phyloP scores from a whole-genome alignment of 2,329 filamentous ascomycete species.

The Chaetothyriales sp. region DNA sequence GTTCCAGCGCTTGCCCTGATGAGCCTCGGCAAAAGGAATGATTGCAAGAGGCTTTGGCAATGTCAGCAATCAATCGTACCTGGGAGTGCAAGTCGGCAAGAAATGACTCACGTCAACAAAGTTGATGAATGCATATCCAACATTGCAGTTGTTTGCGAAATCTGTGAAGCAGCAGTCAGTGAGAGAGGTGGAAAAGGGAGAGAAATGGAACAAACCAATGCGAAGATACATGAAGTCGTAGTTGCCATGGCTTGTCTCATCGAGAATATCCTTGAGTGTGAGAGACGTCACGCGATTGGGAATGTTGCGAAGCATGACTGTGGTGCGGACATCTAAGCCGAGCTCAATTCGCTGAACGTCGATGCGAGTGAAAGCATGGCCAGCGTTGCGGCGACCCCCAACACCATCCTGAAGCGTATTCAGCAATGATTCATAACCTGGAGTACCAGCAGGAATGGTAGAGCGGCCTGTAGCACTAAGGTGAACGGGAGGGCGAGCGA shows the following conservation, averaged over 20 bases:
- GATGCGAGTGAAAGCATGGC: slow-evolving; percentile 17
- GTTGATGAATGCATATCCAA: slow-evolving; percentile 96
- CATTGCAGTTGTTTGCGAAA: slow-evolving; percentile 73
- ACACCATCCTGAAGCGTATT: slow-evolving; percentile 9
- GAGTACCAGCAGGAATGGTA: slow-evolving; percentile 23
- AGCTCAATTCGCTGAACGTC: slow-evolving; percentile 33
- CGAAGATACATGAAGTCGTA: slow-evolving; percentile 94
- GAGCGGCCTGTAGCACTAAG: slow-evolving; percentile 28
- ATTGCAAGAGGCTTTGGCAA: slow-evolving; percentile 12
- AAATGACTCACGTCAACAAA: slow-evolving; percentile 56
- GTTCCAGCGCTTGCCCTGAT: slow-evolving; percentile 61
- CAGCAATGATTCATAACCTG: slow-evolving; percentile 21
- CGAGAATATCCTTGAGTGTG: slow-evolving; percentile 65
- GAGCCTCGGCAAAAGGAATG: slow-evolving; percentile 48
- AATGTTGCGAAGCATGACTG: slow-evolving; percentile 88
- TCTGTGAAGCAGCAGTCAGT: slow-evolving; percentile 31
- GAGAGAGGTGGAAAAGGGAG: not conserved
- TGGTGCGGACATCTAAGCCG: slow-evolving; percentile 61
- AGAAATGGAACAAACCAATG: slow-evolving; percentile 43
- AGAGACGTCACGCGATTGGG: slow-evolving; percentile 71
- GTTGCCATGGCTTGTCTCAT: slow-evolving; percentile 62
- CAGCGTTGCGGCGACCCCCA: slow-evolving; percentile 5
- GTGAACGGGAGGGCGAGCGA: slow-evolving; percentile 3
- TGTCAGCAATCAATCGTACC: slow-evolving; percentile 4
- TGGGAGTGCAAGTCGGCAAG: not conserved